Base-by-base conservation (phyloP, 495 filamentous ascomycete genomes). In the Podospora pseudocomata region DNA sequence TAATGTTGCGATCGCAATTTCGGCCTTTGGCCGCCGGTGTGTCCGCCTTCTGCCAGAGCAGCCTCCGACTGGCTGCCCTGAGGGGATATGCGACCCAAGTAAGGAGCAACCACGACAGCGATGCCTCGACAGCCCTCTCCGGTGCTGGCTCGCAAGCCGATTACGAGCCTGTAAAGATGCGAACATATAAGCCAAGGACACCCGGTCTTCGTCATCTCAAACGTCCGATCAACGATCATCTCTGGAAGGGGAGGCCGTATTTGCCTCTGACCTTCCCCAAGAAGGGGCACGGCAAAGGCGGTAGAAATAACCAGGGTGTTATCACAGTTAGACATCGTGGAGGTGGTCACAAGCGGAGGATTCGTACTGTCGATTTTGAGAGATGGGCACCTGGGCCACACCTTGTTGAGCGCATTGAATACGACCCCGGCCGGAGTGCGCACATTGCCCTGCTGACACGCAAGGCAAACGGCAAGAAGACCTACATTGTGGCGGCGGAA, bases 111-210 rank as follows among this genome's bases (percentile, higher is more conserved):
- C 57, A 5, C 54, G 70, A 65, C 28, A 57, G 34, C 20, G 26
- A 26, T 55, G 64, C 64, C 6, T 16, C 66, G 9, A 39, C 61
- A 16, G 34, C 26, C 27, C 19, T 3, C 26, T 16, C 16, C 60
- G 30, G n/a, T 63, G 18, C 61, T 18, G 19, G 20, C 16, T 5
- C 28, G 2, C n/a, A 28, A 7, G 63, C 72, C 58, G 73, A 76
- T 18, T 78, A 74, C 65, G 78, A 81, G 39, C 67, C 80, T 13
- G 81, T 85, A 57, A 74, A 81, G 55, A 76, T 97, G 78, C 88
- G 91, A 69, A 94, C 89, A 54, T 99, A 99, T 76, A 98, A 92
- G 78, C 95, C 95, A 53, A 90, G 92, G 64, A 99, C 96, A 11
- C 95, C 95, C 55, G 96, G 95, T 86, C 75, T 97, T 55, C 90